Percentiles rank a stretch among this genome's conserved stretches.
phyloP scores from a whole-genome alignment of 2,329 filamentous ascomycete genomes.

The Ilyonectria robusta region DNA sequence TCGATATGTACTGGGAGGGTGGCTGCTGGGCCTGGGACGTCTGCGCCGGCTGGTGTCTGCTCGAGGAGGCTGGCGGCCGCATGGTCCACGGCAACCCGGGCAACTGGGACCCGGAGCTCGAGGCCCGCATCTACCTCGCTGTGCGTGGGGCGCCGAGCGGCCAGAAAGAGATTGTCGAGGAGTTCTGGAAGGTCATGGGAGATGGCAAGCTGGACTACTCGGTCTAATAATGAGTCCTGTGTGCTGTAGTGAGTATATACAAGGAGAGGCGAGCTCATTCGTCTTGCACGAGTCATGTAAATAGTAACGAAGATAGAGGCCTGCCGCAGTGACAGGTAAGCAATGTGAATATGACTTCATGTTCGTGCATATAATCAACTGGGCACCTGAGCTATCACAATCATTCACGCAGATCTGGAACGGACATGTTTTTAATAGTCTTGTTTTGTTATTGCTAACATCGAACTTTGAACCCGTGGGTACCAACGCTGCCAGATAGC shows the following conservation, averaged over 20 bases:
- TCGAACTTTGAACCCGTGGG: conserved; percentile 32
- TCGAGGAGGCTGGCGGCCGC: conserved; percentile 80
- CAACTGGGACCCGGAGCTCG: conserved; percentile 74
- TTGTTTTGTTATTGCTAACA: conserved; percentile 36
- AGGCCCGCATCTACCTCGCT: conserved; percentile 73
- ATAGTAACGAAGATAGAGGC: background rate
- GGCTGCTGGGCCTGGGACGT: conserved; percentile 92
- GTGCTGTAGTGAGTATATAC: background rate
- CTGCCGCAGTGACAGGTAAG: background rate
- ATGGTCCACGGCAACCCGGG: conserved; percentile 83
- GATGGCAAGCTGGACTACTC: conserved; percentile 66
- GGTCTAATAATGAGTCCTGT: conserved; percentile 30
- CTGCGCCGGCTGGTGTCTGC: conserved; percentile 83
- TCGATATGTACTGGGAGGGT: conserved; percentile 86
- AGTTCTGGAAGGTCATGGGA: conserved; percentile 75
- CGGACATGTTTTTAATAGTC: conserved; percentile 7
- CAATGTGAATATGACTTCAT: background rate
- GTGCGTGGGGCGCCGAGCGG: conserved; percentile 72
- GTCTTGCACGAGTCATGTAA: background rate
- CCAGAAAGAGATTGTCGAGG: conserved; percentile 73
- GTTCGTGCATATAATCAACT: background rate
- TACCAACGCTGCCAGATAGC: conserved; percentile 25
- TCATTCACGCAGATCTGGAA: background rate
- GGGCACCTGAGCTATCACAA: background rate
- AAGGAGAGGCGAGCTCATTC: background rate